Conservation (phyloP, 164 flowering plant species). For the Cinnamomum chago region DNA sequence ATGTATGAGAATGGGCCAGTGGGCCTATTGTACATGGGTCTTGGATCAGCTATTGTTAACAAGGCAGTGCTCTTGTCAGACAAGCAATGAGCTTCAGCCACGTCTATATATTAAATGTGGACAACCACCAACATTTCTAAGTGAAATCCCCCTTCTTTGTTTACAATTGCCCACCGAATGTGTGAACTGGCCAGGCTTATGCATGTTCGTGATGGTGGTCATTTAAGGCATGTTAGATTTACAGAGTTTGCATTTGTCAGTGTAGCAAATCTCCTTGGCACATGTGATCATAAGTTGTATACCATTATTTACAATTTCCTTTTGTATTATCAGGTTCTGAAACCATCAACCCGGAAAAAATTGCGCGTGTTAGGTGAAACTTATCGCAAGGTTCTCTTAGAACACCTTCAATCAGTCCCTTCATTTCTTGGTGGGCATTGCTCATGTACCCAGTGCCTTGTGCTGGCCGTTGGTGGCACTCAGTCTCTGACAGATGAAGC, state of each 20-base stretch:
- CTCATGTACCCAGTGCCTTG: slow-evolving; percentile 40
- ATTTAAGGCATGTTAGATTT: too few relatives aligned
- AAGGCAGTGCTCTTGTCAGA: not conserved
- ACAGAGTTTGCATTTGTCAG: too few relatives aligned
- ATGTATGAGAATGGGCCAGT: too few relatives aligned
- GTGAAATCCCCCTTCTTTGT: not conserved
- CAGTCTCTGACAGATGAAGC: slow-evolving; percentile 7
- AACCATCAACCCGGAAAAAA: slow-evolving; percentile 48
- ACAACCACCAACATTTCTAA: not conserved
- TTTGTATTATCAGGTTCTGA: slow-evolving; percentile 40
- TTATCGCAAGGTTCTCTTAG: slow-evolving; percentile 38
- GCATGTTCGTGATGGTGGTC: too few relatives aligned
- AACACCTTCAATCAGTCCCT: slow-evolving; percentile 43
- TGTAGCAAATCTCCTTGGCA: too few relatives aligned
- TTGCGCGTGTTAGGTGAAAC: slow-evolving; percentile 44
- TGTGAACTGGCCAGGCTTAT: not conserved
- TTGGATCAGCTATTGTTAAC: too few relatives aligned
- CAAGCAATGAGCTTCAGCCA: not conserved
- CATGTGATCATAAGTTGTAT: too few relatives aligned
- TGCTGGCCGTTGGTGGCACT: not conserved
- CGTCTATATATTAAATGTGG: not conserved
- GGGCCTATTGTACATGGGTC: too few relatives aligned
- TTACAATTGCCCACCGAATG: not conserved
- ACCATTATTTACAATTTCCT: too few relatives aligned
- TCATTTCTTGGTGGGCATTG: slow-evolving; percentile 61